Base-by-base conservation (phyloP, 257 asterid genomes). In the Nicotiana otophora region DNA sequence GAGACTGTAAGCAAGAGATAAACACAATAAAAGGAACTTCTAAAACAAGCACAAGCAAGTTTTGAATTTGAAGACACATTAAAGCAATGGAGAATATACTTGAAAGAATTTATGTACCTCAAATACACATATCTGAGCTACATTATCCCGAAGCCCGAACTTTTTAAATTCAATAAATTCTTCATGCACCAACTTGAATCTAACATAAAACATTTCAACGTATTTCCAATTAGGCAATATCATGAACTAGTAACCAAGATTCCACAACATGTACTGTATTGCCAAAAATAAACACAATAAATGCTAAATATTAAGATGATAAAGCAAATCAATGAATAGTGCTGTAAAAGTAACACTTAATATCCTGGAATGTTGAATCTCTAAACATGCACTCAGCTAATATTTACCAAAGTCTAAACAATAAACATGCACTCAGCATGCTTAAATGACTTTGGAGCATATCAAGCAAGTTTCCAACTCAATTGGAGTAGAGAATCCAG, bases 91-190 rank as follows among this genome's bases (percentile, higher is more conserved):
- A 48, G 34, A 33, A 15, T 16, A 51, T 51, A 75, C 26, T 75
- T 26, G 0, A 15, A 51, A 74, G 80, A 51, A 82, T 58, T 69
- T 64, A 79, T 55, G 81, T 88, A 94, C 99, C 99, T 96, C 95
- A 86, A 96, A 88, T 63, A 94, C 98, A 84, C 95, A 93, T 91
- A 94, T 96, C 88, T 96, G 99, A 82, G 98, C 97, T 84, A 96
- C 98, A 89, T 96, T 96, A 85, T 94, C 96, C 84, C 99, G 95
- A 78, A 96, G 97, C 69, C 95, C 96, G 83, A 90, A 90, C 87
- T 88, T 88, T 84, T 82, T 88, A 86, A 87, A 96, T 87, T 96
- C 98, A 86, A 96, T 86, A 81, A 92, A 93, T 83, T 96, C 99
- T 85, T 94, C 99, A 79, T 88, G 91, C 87, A 92, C 81, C 95